phyloP scores from a whole-genome alignment of 78 protist species.

The Andalucia godoyi region DNA sequence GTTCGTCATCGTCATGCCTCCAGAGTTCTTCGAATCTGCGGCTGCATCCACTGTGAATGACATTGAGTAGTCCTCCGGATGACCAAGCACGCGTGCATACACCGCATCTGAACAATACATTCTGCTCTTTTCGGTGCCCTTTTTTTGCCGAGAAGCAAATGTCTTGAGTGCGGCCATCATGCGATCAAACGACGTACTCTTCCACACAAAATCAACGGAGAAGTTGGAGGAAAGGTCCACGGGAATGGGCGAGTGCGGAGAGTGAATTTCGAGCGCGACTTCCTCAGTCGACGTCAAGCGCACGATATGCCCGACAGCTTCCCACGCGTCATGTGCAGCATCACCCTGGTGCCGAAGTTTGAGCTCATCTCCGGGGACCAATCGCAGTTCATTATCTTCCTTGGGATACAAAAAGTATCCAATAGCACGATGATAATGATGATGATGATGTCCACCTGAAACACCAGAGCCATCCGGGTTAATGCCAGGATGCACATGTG shows the following conservation, averaged over 20 bases:
- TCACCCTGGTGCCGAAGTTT: slow-evolving; percentile 76
- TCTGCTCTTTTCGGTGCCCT: too few relatives aligned
- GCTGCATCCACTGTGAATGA: too few relatives aligned
- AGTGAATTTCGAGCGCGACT: slow-evolving; percentile 61
- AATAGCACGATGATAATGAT: slow-evolving; percentile 11
- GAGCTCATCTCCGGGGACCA: slow-evolving; percentile 26
- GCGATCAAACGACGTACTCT: slow-evolving; percentile 79
- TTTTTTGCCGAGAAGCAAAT: slow-evolving; percentile 74
- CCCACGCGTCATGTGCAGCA: slow-evolving; percentile 34
- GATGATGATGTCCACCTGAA: too few relatives aligned
- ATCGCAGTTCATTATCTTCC: slow-evolving; percentile 29
- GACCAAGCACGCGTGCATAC: slow-evolving; percentile 86
- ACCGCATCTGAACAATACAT: slow-evolving; percentile 29
- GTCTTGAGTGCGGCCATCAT: slow-evolving; percentile 78
- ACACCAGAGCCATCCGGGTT: too few relatives aligned
- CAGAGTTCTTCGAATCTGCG: slow-evolving; percentile 37
- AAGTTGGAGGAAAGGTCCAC: slow-evolving; percentile 5
- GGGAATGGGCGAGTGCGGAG: slow-evolving; percentile 5
- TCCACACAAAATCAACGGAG: slow-evolving; percentile 88
- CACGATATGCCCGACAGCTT: slow-evolving; percentile 56
- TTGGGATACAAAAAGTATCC: slow-evolving; percentile 67
- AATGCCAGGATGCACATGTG: too few relatives aligned
- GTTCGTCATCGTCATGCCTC: slow-evolving; percentile 29
- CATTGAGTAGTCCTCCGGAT: too few relatives aligned
- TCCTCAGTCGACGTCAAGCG: slow-evolving; percentile 34